Conservation (phyloP, 225 moss, liverwort and hornwort species). For the Marchantia paleacea region DNA sequence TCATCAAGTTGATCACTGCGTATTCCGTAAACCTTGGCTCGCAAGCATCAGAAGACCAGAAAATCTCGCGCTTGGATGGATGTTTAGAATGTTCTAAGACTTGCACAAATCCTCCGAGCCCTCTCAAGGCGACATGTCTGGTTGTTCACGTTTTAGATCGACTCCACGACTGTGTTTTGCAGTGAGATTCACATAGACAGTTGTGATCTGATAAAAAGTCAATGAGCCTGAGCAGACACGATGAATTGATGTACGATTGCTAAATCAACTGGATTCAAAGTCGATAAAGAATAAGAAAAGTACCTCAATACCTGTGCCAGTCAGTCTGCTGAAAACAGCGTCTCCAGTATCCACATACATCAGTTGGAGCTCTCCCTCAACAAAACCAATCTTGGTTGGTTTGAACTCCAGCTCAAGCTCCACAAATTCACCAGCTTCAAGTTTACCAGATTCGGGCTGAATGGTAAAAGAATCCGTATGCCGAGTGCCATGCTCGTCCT, state of each 20-base stretch:
- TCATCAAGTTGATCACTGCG: no score
- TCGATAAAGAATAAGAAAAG: background rate
- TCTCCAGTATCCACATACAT: constrained; percentile 32
- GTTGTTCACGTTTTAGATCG: background rate
- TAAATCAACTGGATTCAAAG: constrained; percentile 12
- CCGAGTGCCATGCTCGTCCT: constrained; percentile 17
- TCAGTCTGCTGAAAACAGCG: constrained; percentile 37
- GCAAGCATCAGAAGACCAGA: no score
- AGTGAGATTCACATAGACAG: background rate
- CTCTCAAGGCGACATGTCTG: no score
- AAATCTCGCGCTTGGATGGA: no score
- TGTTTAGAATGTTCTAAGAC: no score
- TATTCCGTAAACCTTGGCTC: no score
- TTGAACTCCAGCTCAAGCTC: constrained; percentile 67
- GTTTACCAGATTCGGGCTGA: constrained; percentile 44
- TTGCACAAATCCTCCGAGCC: no score
- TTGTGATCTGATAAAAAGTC: background rate
- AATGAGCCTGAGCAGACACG: background rate
- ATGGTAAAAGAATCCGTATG: constrained; percentile 44
- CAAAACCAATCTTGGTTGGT: constrained; percentile 46
- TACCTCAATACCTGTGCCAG: constrained; percentile 49
- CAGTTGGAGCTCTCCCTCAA: constrained; percentile 59
- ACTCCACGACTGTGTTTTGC: background rate
- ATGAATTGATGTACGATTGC: constrained; percentile 13
- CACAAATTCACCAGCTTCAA: constrained; percentile 60